Base-by-base conservation (phyloP, 1,139 yeast species). In the Yamadazyma songkhlaensis region DNA sequence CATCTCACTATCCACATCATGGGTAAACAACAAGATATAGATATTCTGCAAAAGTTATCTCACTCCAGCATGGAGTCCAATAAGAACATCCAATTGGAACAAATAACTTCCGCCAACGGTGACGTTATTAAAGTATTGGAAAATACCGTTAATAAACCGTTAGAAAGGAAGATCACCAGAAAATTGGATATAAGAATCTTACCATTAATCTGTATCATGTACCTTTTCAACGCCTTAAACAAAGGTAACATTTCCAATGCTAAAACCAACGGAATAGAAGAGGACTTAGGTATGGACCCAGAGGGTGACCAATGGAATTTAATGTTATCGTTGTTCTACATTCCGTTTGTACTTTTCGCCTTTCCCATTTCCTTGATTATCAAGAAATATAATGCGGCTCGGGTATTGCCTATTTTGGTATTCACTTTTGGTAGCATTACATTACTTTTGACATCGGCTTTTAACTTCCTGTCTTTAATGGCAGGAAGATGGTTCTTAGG, bases 161-260 rank as follows among this genome's bases (percentile, higher is more conserved):
- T 59, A 23, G 62, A 59, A 42, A 52, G 56, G 33, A 46, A 49
- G 14, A 51, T 64, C 12, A 52, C 60, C 24, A 48, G 63, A 28
- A 66, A 66, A 44, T 49, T 67, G 23, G 73, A 67, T 42, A 38
- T 57, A 8, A 51, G 62, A 36, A 63, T 67, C 11, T 44, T 60
- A 20, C 64, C 64, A 3, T 44, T 59, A 14, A 51, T 56, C 30
- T 60, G 62, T 14, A 20, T 54, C 9, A 50, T 59, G 52, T 59
- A 58, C 38, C 50, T 59, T 22, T 58, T 59, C 41, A 58, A 58
- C 42, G 61, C 62, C 6, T 49, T 59, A 36, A 61, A 62, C 41
- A 50, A 65, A 36, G 47, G 51, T 25, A 61, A 61, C 36, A 47
- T 62, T 38, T 44, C 45, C 13, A 64, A 62, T 40, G 67, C 67